Evolutionary conservation across 768 basidiomycete species (phyloP).

Genomic region (Fistulinella prunicolor): DNA sequence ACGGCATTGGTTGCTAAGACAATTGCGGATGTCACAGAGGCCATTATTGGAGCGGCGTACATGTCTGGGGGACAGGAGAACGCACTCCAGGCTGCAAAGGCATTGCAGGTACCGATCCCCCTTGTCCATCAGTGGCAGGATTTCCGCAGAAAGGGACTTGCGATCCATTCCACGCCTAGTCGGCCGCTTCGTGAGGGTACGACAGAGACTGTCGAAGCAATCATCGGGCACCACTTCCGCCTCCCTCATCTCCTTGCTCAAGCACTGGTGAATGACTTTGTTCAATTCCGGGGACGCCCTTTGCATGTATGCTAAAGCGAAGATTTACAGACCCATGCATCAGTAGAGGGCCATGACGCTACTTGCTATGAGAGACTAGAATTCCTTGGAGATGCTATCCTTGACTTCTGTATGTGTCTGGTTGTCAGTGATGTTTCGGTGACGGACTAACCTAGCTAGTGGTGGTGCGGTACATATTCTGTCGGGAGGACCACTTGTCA

Average conservation of each 20-base stretch:
- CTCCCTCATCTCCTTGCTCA: conserved; percentile 64
- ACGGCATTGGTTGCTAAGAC: conserved; percentile 43
- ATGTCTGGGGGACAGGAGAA: conserved; percentile 66
- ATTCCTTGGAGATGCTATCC: conserved; percentile 82
- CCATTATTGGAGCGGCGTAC: conserved; percentile 81
- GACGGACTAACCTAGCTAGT: conserved; percentile 42
- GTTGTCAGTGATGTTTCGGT: background rate
- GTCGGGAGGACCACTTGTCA: conserved; percentile 57
- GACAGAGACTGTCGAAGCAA: conserved; percentile 54
- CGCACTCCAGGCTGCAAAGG: conserved; percentile 63
- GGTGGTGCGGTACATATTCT: conserved; percentile 68
- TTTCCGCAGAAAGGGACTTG: conserved; percentile 48
- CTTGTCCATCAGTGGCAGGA: conserved; percentile 70
- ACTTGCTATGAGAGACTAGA: conserved; percentile 74
- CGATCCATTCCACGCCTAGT: conserved; percentile 42
- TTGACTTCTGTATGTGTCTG: conserved; percentile 67
- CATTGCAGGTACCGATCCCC: conserved; percentile 62
- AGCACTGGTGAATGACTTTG: conserved; percentile 65
- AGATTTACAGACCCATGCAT: conserved; percentile 61
- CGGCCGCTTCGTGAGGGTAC: conserved; percentile 47
- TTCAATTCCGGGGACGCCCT: background rate
- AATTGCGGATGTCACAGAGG: conserved; percentile 82
- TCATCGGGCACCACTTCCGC: conserved; percentile 62
- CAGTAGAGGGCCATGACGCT: conserved; percentile 51
- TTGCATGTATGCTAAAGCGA: conserved; percentile 10